phyloP scores from a whole-genome alignment of 148 eudicot species.

The Amaranthus palmeri region DNA sequence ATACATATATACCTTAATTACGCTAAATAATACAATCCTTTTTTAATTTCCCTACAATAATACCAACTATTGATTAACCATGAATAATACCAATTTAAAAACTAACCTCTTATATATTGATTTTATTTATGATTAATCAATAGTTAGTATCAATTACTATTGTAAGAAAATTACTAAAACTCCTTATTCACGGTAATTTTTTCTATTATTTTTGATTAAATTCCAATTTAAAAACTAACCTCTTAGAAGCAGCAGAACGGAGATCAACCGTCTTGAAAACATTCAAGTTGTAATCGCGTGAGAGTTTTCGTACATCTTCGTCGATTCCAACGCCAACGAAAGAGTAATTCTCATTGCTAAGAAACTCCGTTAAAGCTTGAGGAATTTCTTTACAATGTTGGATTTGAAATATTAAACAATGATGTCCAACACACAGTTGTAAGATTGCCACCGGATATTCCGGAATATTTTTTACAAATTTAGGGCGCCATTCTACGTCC shows the following conservation, averaged over 20 bases:
- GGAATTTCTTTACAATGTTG: conserved; percentile 17
- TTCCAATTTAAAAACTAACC: too few species aligned
- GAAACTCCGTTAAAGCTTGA: conserved; percentile 19
- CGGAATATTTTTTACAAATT: neutral
- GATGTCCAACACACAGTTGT: conserved; percentile 34
- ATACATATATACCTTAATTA: too few species aligned
- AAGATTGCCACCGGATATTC: conserved; percentile 31
- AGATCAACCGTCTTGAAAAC: conserved; percentile 13
- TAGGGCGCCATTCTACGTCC: conserved; percentile 43
- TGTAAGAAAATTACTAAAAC: too few species aligned
- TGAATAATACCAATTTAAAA: too few species aligned
- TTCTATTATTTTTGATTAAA: too few species aligned
- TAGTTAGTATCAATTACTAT: too few species aligned
- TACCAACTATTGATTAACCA: too few species aligned
- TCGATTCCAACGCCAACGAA: conserved; percentile 41
- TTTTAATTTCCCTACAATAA: too few species aligned
- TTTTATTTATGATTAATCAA: too few species aligned
- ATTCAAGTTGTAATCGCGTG: conserved; percentile 25
- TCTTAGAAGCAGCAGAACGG: neutral
- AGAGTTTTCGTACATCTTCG: conserved; percentile 29
- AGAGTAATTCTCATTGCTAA: conserved; percentile 18
- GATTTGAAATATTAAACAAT: conserved; percentile 40
- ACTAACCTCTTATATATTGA: too few species aligned
- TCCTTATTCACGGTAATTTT: too few species aligned
- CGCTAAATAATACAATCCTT: too few species aligned